These are phyloP conservation scores for Penicillium cinerascens DNA, from an alignment of 495 filamentous ascomycete species.

Conservation along the genomic window DNA sequence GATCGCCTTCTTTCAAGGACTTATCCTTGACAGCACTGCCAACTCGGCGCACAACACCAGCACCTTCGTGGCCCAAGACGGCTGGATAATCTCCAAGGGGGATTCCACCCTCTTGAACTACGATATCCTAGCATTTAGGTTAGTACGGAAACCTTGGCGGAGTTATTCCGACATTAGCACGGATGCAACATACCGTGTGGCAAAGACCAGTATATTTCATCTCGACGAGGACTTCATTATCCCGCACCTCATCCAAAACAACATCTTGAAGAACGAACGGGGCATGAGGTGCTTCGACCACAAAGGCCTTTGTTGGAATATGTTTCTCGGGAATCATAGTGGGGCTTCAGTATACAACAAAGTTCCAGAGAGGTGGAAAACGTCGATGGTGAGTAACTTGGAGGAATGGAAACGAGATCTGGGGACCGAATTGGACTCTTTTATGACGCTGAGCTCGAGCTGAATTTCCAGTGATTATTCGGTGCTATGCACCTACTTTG, in stretches of 20 bases:
- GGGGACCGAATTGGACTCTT: not conserved
- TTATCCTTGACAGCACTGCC: conserved; percentile 39
- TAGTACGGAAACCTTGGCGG: not conserved
- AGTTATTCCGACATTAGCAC: not conserved
- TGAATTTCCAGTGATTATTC: not conserved
- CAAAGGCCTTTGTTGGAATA: conserved; percentile 27
- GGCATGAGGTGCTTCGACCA: conserved; percentile 22
- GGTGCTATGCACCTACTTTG: not conserved
- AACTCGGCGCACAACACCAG: conserved; percentile 43
- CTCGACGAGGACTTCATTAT: conserved; percentile 31
- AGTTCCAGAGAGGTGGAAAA: not conserved
- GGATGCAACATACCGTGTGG: conserved; percentile 24
- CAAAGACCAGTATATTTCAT: conserved; percentile 36
- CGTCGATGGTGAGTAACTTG: not conserved
- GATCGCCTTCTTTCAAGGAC: conserved; percentile 41
- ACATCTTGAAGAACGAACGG: conserved; percentile 29
- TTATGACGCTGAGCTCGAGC: not conserved
- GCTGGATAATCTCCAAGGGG: conserved; percentile 33
- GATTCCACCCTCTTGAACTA: conserved; percentile 33
- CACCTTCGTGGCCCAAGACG: conserved; percentile 54
- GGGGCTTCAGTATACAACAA: not conserved
- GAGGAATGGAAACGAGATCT: not conserved
- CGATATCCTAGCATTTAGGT: conserved; percentile 27
- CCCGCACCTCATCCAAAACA: conserved; percentile 25
- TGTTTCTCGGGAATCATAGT: conserved; percentile 18